phyloP scores from a whole-genome alignment of 2,329 filamentous ascomycete species.

The Epichloe typhina region DNA sequence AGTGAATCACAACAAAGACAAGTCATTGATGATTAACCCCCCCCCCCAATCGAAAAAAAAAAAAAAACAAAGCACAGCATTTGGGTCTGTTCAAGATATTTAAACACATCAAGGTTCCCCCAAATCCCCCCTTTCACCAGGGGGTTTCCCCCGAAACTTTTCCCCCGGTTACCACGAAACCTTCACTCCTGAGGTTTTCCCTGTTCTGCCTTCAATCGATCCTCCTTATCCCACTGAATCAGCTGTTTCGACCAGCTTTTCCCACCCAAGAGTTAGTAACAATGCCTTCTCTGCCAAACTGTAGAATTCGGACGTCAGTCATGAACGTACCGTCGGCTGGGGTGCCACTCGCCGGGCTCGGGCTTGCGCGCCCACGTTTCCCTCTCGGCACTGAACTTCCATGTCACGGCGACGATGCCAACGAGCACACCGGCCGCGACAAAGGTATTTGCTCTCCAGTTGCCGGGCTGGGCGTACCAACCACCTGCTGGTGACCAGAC shows the following conservation, averaged over 20 bases:
- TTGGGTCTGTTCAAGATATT: conserved; percentile 2
- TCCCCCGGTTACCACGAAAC: too few relatives aligned
- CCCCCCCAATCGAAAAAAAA: not conserved
- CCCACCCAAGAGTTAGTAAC: conserved; percentile 1
- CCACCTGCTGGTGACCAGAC: conserved; percentile 98
- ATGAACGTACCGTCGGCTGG: conserved; percentile 62
- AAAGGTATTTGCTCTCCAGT: conserved; percentile 89
- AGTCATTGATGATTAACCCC: not conserved
- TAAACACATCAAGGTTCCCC: conserved; percentile 6
- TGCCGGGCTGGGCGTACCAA: conserved; percentile 89
- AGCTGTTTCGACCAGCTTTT: conserved; percentile 32
- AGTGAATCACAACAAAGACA: not conserved
- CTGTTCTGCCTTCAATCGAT: conserved; percentile 21
- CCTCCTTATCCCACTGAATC: conserved; percentile 32
- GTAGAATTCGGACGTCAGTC: not conserved
- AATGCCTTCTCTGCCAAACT: not conserved
- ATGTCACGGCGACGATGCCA: conserved; percentile 54
- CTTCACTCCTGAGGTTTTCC: conserved; percentile 16
- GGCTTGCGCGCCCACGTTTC: conserved; percentile 66
- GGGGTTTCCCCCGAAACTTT: not conserved
- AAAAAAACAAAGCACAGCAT: not conserved
- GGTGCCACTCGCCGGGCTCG: conserved; percentile 64
- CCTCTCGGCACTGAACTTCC: conserved; percentile 59
- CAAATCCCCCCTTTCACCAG: not conserved
- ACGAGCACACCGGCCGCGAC: conserved; percentile 56